Evolutionary conservation across 371 early-diverging fungal species (phyloP), one percentile per base, ranked within the genome.

Genomic region (Mucor lusitanicus): DNA sequence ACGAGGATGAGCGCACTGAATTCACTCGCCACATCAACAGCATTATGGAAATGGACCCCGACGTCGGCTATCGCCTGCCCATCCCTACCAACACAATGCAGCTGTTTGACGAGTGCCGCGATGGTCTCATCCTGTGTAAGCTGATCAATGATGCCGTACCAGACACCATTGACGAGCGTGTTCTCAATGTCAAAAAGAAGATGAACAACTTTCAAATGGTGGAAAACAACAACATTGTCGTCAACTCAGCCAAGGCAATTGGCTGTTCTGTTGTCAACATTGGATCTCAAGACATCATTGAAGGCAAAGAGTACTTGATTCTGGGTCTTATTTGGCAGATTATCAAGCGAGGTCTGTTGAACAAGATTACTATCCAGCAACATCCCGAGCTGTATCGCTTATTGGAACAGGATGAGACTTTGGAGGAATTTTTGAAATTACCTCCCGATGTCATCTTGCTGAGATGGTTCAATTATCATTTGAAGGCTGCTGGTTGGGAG

Each of bases 291-390:
- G 97, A 97, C 74, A 75, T 97, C 68, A 92, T 94, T 59, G 95
- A 97, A 71, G 95, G 92, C 28, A 86, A 95, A 58, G 94, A 95
- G 82, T 93, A 95, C 71, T 83, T 97, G 74, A 90, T 97, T 68
- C 82, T 97, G 61, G 97, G 97, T 9, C 84, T 97, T 23, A 90
- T 97, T 64, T 97, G 97, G 97, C 97, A 97, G 72, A 95, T 97
- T 66, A 95, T 97, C 85, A 96, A 96, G 84, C 92, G 94, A 56
- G 95, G 95, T 61, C 79, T 96, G 63, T 82, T 91, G 61, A 92
- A 94, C 72, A 94, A 93, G 77, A 93, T 95, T 71, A 95, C 97
- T 77, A 93, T 97, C 71, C 92, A 94, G 75, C 86, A 90, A 56
- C 97, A 97, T 76, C 97, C 97, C 3, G 97, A 97, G 78, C 82